These are phyloP conservation scores for Raddia distichophylla DNA, from an alignment of 176 grass and related monocot species.

Conservation along the genomic window DNA sequence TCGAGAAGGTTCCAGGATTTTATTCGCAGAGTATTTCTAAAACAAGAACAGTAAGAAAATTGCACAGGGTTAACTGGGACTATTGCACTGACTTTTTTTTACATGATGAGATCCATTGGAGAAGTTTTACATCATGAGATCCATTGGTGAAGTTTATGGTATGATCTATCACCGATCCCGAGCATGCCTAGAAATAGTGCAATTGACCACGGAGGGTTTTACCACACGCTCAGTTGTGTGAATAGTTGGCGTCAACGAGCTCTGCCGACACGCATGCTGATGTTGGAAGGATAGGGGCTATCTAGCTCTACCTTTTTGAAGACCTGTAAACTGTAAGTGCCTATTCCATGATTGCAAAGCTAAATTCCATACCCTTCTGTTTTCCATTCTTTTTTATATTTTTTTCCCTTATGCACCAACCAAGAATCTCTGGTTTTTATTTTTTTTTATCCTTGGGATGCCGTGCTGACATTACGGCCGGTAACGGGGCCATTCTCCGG, in stretches of 20 bases:
- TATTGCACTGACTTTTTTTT: conserved; percentile 32
- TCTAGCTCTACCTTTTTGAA: conserved; percentile 46
- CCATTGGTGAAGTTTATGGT: conserved; percentile 45
- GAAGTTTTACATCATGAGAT: conserved; percentile 51
- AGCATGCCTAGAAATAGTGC: conserved; percentile 52
- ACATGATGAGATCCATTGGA: conserved; percentile 46
- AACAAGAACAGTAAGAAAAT: conserved; percentile 45
- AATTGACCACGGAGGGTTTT: conserved; percentile 27
- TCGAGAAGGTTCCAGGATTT: conserved; percentile 91
- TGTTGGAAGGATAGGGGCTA: conserved; percentile 41
- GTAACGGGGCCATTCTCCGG: no score
- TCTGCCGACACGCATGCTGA: conserved; percentile 62
- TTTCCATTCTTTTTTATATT: conserved; percentile 21
- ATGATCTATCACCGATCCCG: conserved; percentile 51
- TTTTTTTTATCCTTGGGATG: conserved; percentile 47
- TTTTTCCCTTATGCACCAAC: conserved; percentile 28
- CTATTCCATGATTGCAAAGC: conserved; percentile 54
- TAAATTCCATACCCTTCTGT: conserved; percentile 15
- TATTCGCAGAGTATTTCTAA: conserved; percentile 70
- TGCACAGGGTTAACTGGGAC: conserved; percentile 3
- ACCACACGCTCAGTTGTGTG: conserved; percentile 22
- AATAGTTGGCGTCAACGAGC: conserved; percentile 48
- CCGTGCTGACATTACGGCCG: background rate
- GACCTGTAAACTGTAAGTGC: conserved; percentile 49
- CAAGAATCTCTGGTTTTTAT: conserved; percentile 43